Evolutionary conservation across 192 early-diverging fungal species (phyloP), one percentile per base, ranked within the genome.

Genomic region (Rhizophagus prolifer): DNA sequence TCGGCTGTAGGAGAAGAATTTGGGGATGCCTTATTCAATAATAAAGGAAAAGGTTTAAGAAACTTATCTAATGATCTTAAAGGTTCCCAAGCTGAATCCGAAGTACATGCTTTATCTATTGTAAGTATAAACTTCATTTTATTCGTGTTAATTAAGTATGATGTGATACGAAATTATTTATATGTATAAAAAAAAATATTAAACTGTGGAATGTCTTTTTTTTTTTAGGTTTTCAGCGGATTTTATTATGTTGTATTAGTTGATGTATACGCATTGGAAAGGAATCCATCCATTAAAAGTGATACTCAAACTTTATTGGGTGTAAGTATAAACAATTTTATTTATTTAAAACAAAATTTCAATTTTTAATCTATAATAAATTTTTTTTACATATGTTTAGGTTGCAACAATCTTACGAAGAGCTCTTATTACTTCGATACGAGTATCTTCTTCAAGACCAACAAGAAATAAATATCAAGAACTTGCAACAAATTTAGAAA

Each of bases 21-120:
- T 70, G 68, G 68, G 1, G 44, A 70, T 26, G 41, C 7, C 4
- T 23, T 70, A 28, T 70, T 28, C 34, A 26, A 70, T 5, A 70
- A 70, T 50, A 44, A 70, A 26, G 68, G 68, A 25, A 70, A 70
- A 47, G 68, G 68, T 3, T 47, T 70, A 50, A 70, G 68, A 70
- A 70, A 70, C 23, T 70, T 70, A 70, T 47, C 23, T 5, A 70
- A 70, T 25, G 4, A 8, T 10, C n/a, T 47, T 47, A 70, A 30
- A 70, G 68, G 41, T 44, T 70, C 68, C 10, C 13, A 16, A 30
- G 68, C 41, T 25, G 13, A 13, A 70, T 12, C 4, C 25, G 68
- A 70, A 70, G 34, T 46, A 47, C 68, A 70, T 46, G 21, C n/a
- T 28, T 13, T 70, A 50, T 70, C 68, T 50, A 6, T 50, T 44